phyloP scores from a whole-genome alignment of 352 stramenopile species.

The Aphanomyces astaci region DNA sequence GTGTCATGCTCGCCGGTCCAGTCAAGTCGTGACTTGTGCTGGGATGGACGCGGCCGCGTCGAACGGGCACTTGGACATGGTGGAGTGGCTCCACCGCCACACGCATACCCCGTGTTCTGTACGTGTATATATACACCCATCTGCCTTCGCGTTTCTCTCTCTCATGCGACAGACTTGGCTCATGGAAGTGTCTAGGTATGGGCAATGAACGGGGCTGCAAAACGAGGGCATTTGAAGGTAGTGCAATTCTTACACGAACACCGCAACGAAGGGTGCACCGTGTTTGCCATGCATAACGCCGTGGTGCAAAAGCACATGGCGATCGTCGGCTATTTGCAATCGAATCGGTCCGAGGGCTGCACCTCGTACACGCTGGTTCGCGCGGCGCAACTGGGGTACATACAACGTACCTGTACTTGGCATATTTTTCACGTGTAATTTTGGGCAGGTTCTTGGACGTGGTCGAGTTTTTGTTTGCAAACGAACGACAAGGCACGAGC shows the following conservation, averaged over 20 bases:
- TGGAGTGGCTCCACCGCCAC: neutral
- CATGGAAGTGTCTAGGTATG: neutral
- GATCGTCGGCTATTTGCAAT: neutral
- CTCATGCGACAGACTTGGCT: neutral
- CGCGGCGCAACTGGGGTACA: conserved; percentile 13
- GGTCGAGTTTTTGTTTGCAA: conserved; percentile 3
- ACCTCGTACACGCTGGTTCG: conserved; percentile 17
- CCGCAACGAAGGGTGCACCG: conserved; percentile 14
- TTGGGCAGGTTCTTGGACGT: neutral
- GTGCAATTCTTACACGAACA: conserved; percentile 16
- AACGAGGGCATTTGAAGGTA: conserved; percentile 13
- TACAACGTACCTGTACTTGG: neutral
- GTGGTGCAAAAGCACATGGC: conserved; percentile 2
- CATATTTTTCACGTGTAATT: too few species aligned
- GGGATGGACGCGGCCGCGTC: conserved; percentile 13
- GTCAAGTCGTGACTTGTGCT: neutral
- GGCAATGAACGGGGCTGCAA: conserved; percentile 21
- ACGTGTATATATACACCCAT: too few species aligned
- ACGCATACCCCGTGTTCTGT: neutral
- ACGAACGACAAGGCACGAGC: neutral
- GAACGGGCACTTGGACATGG: conserved; percentile 12
- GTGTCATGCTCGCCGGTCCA: neutral
- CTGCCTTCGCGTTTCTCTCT: neutral
- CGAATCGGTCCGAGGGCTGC: conserved; percentile 11
- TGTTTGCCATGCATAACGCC: conserved; percentile 18